These are phyloP conservation scores for Aureobasidium sp. DNA, from an alignment of 2,329 filamentous ascomycete species.

Conservation along the genomic window DNA sequence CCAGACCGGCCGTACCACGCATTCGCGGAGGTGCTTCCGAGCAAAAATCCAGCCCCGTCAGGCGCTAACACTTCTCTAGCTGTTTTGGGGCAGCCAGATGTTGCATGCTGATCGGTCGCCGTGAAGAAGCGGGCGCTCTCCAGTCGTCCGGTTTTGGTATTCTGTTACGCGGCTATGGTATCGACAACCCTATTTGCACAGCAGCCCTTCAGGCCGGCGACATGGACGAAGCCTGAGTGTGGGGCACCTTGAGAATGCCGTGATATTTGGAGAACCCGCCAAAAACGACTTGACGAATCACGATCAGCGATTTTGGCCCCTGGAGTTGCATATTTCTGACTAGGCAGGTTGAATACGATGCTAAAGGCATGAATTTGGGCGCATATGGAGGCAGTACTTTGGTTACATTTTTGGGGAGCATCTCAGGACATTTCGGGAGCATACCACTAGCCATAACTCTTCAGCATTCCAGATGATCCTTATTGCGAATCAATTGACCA, in stretches of 20 bases:
- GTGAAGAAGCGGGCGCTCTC: not conserved
- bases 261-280: not conserved
- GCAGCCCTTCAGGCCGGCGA: not conserved
- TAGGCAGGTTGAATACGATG: not conserved
- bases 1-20: not conserved
- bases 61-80: not conserved
- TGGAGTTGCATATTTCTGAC: not conserved
- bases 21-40: not conserved
- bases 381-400: not conserved
- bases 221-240: not conserved
- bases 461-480: not conserved
- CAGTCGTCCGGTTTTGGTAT: not conserved
- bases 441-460: not conserved
- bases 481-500: not conserved
- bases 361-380: not conserved
- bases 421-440: not conserved
- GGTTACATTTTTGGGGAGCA: not conserved
- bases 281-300: not conserved
- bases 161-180: constrained; percentile 5
- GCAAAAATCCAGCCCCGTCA: not conserved
- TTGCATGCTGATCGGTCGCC: not conserved
- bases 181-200: constrained; percentile 4
- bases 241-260: not conserved
- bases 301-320: not conserved
- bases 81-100: constrained; percentile 10